phyloP scores from a whole-genome alignment of 1,284 basidiomycete species.

The Neonothopanus nambi region DNA sequence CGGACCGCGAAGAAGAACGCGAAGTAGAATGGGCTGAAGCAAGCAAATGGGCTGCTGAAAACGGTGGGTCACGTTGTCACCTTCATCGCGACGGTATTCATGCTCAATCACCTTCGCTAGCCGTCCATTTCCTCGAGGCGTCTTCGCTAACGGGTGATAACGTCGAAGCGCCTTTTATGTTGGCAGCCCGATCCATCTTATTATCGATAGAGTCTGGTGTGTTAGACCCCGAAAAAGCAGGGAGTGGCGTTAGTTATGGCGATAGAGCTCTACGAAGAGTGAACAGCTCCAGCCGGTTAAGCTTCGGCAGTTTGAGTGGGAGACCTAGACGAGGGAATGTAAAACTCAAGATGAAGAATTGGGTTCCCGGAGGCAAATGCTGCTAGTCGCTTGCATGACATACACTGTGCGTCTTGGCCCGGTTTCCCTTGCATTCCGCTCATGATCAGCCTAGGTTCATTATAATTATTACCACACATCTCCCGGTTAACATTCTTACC shows the following conservation, averaged over 20 bases:
- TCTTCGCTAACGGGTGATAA: conserved; percentile 94
- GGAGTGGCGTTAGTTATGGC: conserved; percentile 94
- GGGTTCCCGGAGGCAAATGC: conserved; percentile 56
- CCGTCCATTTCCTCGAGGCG: conserved; percentile 89
- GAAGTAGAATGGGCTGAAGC: conserved; percentile 96
- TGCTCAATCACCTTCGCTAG: conserved; percentile 39
- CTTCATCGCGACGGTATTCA: conserved; percentile 10
- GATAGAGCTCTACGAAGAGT: conserved; percentile 88
- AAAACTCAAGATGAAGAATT: conserved; percentile 59
- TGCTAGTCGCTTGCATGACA: conserved; percentile 44
- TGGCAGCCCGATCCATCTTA: conserved; percentile 88
- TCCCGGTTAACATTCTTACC: conserved; percentile 16
- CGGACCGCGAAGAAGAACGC: conserved; percentile 90
- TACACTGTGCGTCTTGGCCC: not conserved
- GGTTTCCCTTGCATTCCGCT: conserved; percentile 2
- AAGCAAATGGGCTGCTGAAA: conserved; percentile 91
- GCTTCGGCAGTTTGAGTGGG: conserved; percentile 75
- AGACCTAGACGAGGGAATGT: conserved; percentile 56
- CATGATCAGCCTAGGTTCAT: not conserved
- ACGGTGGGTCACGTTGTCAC: conserved; percentile 55
- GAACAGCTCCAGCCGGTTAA: conserved; percentile 79
- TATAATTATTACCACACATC: not conserved
- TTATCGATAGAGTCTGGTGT: conserved; percentile 91
- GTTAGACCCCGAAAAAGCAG: conserved; percentile 91
- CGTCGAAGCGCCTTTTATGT: conserved; percentile 89